phyloP scores from a whole-genome alignment of 106 monocot genomes.

The Platanthera guangdongensis region DNA sequence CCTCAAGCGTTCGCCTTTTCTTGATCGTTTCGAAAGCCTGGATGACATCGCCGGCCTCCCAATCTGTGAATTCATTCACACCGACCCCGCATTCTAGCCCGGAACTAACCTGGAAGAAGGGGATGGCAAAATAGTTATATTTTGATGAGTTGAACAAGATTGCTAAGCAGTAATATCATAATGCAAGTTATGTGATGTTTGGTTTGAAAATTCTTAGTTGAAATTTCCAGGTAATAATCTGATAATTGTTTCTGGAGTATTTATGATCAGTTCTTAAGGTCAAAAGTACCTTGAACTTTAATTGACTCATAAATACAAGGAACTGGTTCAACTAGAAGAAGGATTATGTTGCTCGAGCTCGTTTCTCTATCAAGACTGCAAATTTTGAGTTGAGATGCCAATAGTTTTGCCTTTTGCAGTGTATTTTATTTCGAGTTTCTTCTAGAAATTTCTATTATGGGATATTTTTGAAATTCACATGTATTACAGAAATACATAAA shows the following conservation, averaged over 20 bases:
- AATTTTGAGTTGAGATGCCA: no score
- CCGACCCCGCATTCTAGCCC: slow-evolving; percentile 96
- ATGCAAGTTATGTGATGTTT: background rate
- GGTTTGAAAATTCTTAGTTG: no score
- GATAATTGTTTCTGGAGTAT: background rate
- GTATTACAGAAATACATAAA: no score
- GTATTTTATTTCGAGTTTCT: no score
- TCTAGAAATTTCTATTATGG: no score
- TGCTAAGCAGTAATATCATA: background rate
- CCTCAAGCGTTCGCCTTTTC: slow-evolving; percentile 88
- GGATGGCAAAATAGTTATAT: background rate
- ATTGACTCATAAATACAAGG: no score
- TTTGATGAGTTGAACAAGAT: background rate
- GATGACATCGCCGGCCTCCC: slow-evolving; percentile 81
- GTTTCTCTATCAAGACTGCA: no score
- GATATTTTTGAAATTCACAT: no score
- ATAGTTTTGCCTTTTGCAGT: no score
- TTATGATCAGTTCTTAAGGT: background rate
- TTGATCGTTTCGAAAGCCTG: slow-evolving; percentile 72
- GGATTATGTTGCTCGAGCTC: no score
- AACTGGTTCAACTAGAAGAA: no score
- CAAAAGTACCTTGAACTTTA: no score
- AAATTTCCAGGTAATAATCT: background rate
- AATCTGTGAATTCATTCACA: slow-evolving; percentile 61
- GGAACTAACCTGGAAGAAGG: slow-evolving; percentile 48